phyloP scores from a whole-genome alignment of 176 grass and related monocot genomes.

The Lolium rigidum region DNA sequence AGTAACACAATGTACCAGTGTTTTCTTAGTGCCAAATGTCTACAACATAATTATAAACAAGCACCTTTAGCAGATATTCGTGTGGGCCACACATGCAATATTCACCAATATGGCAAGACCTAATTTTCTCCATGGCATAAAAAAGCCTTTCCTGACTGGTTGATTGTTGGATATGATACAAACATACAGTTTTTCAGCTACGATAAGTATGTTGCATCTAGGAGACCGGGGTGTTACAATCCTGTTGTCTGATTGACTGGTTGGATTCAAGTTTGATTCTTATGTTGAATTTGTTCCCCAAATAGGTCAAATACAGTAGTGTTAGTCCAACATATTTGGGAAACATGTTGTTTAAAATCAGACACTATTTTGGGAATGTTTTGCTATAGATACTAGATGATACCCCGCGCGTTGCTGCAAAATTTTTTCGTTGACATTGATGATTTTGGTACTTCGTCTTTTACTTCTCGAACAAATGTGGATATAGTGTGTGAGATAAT shows the following conservation, averaged over 20 bases:
- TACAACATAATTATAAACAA: background rate
- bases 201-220: background rate
- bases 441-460: too few relatives aligned
- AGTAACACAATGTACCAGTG: background rate
- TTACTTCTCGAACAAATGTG: too few relatives aligned
- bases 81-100: constrained; percentile 10
- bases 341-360: background rate
- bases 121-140: constrained; percentile 29
- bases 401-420: too few relatives aligned
- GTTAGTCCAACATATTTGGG: constrained; percentile 6
- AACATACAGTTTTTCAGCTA: background rate
- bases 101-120: background rate
- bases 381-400: background rate
- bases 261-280: constrained; percentile 1
- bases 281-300: background rate
- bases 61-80: background rate
- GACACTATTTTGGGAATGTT: background rate
- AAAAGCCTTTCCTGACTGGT: background rate
- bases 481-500: too few relatives aligned
- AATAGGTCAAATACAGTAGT: too few relatives aligned
- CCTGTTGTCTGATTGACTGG: background rate
- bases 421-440: too few relatives aligned
- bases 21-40: constrained; percentile 15
- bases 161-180: constrained; percentile 23
- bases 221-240: background rate